Evolutionary conservation across 2,329 filamentous ascomycete species (phyloP).

Genomic region (Diaporthe ilicicola): DNA sequence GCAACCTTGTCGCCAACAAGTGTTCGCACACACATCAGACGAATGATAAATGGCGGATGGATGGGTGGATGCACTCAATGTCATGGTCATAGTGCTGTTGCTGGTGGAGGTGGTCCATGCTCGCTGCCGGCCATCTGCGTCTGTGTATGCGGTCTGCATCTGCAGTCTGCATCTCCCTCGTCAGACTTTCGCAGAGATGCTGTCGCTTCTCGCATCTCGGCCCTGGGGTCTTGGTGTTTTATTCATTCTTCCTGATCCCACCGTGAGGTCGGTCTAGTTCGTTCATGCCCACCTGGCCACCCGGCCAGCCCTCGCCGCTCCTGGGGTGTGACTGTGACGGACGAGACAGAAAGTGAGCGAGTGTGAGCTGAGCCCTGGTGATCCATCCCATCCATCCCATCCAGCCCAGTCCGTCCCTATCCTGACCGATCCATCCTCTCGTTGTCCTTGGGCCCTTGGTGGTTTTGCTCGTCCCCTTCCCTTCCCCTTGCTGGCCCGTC

Average conservation of each 20-base stretch:
- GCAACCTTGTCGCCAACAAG: slow-evolving; percentile 8
- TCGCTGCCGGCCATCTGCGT: slow-evolving; percentile 8
- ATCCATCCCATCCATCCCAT: not conserved
- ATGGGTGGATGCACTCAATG: not conserved
- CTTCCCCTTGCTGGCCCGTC: not conserved
- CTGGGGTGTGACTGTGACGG: slow-evolving; percentile 21
- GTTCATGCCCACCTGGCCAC: not conserved
- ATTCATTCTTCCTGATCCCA: slow-evolving; percentile 7
- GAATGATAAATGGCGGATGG: slow-evolving; percentile 1
- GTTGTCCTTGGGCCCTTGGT: not conserved
- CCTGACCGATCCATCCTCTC: slow-evolving; percentile 9
- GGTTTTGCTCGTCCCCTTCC: not conserved
- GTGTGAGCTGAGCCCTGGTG: too few species aligned
- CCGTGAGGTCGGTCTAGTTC: slow-evolving; percentile 1
- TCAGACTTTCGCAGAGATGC: not conserved
- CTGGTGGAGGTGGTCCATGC: slow-evolving; percentile 5
- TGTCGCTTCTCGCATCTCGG: slow-evolving; percentile 15
- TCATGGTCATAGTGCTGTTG: not conserved
- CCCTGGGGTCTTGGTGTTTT: slow-evolving; percentile 17
- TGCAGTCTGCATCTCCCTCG: slow-evolving; percentile 23
- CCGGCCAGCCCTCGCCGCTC: not conserved
- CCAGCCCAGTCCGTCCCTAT: not conserved
- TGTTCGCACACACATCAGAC: slow-evolving; percentile 22
- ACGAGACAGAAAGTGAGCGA: too few species aligned
- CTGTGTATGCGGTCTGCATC: not conserved